A percentile compares a stretch with the other conserved stretches of the same genome.
Evolutionary conservation across 441 rosid genomes (phyloP).

Genomic region (Euphorbia schlechtendalii): DNA sequence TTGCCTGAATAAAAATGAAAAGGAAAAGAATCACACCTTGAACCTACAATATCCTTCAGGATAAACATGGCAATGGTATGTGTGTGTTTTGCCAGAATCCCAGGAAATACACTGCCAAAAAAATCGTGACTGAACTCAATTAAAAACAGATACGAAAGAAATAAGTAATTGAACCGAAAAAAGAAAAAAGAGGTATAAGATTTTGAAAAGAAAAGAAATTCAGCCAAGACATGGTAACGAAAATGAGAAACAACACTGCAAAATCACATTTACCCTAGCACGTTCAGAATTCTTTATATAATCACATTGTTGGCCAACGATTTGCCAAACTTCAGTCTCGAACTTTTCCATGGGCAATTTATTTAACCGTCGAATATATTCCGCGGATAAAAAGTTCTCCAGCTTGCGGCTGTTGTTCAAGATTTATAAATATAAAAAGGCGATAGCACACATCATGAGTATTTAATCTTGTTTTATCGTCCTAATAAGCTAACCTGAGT

Average conservation of each 20-base stretch:
- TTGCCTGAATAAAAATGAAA: background rate
- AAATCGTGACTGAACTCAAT: background rate
- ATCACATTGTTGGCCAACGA: constrained; percentile 21
- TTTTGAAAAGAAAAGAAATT: too few relatives aligned
- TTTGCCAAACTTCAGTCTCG: constrained; percentile 50
- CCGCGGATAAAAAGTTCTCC: constrained; percentile 29
- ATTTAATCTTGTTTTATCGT: background rate
- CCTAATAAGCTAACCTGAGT: background rate
- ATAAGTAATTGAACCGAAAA: background rate
- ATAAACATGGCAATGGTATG: constrained; percentile 52
- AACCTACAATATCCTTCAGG: constrained; percentile 36
- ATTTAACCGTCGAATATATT: constrained; percentile 34
- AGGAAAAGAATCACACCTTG: constrained; percentile 43
- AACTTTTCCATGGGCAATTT: constrained; percentile 41
- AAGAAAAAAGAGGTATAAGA: too few relatives aligned
- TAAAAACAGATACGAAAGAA: background rate
- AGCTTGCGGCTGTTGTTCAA: constrained; percentile 28
- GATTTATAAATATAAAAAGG: too few relatives aligned
- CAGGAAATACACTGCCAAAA: constrained; percentile 38
- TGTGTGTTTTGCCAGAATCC: constrained; percentile 44
- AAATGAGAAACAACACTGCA: too few relatives aligned
- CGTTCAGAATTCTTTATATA: constrained; percentile 32
- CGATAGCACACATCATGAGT: background rate
- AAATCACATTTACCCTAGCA: constrained; percentile 25
- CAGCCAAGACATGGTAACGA: too few relatives aligned